A percentile compares a stretch with the other conserved stretches of the same genome.
Evolutionary conservation across 1,139 yeast genomes (phyloP).

Genomic region (Kluyveromyces sp.): DNA sequence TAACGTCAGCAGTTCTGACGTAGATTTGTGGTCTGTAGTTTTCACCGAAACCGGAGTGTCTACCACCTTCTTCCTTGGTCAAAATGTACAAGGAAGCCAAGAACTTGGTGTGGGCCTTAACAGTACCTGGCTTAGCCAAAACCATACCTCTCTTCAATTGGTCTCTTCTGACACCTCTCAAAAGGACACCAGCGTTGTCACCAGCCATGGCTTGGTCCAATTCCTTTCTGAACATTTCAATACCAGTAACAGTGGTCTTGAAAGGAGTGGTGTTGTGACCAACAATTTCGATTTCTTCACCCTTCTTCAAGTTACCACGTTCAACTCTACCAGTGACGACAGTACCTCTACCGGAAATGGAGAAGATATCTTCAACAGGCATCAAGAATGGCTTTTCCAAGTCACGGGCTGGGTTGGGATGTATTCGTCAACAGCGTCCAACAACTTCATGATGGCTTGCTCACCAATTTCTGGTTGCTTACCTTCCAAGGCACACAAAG

Average conservation of each 20-base stretch:
- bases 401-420: conserved; percentile 97
- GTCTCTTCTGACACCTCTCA: conserved; percentile 98
- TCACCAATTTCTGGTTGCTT: conserved; percentile 88
- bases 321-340: conserved; percentile 98
- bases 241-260: conserved; percentile 94
- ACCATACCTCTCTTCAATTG: conserved; percentile 98
- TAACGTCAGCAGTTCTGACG: conserved; percentile 93
- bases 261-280: conserved; percentile 82
- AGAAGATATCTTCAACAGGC: conserved; percentile 97
- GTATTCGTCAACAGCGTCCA: conserved; percentile 87
- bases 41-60: conserved; percentile 95
- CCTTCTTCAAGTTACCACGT: conserved; percentile 94
- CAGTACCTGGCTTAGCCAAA: conserved; percentile 84
- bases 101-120: conserved; percentile 89
- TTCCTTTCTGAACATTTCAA: conserved; percentile 99
- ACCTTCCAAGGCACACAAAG: conserved; percentile 89
- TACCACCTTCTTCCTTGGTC: conserved; percentile 98
- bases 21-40: conserved; percentile 98
- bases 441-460: conserved; percentile 71
- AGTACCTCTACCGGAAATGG: conserved; percentile 99
- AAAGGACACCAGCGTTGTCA: conserved; percentile 95
- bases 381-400: conserved; percentile 92
- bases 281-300: conserved; percentile 96
- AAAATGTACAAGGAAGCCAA: conserved; percentile 88
- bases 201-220: conserved; percentile 97